These are phyloP conservation scores for Candolleomyces aberdarensis DNA, from an alignment of 768 basidiomycete species.

Conservation along the genomic window DNA sequence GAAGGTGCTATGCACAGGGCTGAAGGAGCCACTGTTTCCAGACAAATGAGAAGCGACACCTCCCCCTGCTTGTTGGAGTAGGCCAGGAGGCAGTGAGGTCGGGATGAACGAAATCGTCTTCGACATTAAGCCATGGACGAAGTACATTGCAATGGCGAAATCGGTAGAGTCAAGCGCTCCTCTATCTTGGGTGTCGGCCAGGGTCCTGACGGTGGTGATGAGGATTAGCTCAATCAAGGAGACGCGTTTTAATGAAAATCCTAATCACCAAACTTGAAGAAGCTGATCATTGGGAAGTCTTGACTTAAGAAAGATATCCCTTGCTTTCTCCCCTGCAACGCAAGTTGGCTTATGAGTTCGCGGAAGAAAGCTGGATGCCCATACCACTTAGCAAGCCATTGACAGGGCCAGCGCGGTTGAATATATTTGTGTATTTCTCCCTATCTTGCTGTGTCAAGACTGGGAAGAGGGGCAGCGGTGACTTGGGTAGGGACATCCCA, in stretches of 20 bases:
- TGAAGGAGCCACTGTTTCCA: slow-evolving; percentile 59
- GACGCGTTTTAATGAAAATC: slow-evolving; percentile 5
- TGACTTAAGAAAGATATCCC: slow-evolving; percentile 89
- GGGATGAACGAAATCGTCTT: slow-evolving; percentile 71
- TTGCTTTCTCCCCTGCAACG: slow-evolving; percentile 74
- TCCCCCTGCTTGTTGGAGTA: slow-evolving; percentile 79
- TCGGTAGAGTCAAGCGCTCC: slow-evolving; percentile 87
- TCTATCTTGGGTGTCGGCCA: slow-evolving; percentile 93
- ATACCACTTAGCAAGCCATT: slow-evolving; percentile 78
- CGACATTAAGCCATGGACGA: slow-evolving; percentile 92
- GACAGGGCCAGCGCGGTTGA: slow-evolving; percentile 64
- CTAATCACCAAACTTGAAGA: slow-evolving; percentile 83
- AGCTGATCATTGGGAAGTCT: slow-evolving; percentile 84
- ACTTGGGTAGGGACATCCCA: slow-evolving; percentile 57
- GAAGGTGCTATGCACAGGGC: slow-evolving; percentile 45
- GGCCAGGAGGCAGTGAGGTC: slow-evolving; percentile 67
- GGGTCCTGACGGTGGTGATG: slow-evolving; percentile 51
- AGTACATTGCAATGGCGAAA: slow-evolving; percentile 94
- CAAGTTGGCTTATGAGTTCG: background rate
- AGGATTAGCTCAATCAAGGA: background rate
- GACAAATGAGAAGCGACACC: slow-evolving; percentile 52
- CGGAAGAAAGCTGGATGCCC: slow-evolving; percentile 17
- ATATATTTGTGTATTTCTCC: slow-evolving; percentile 79
- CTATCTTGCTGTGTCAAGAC: slow-evolving; percentile 76
- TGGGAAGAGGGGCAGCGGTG: slow-evolving; percentile 62